Evolutionary conservation across 108 stramenopile species (phyloP).

Genomic region (Skeletonema grethae): DNA sequence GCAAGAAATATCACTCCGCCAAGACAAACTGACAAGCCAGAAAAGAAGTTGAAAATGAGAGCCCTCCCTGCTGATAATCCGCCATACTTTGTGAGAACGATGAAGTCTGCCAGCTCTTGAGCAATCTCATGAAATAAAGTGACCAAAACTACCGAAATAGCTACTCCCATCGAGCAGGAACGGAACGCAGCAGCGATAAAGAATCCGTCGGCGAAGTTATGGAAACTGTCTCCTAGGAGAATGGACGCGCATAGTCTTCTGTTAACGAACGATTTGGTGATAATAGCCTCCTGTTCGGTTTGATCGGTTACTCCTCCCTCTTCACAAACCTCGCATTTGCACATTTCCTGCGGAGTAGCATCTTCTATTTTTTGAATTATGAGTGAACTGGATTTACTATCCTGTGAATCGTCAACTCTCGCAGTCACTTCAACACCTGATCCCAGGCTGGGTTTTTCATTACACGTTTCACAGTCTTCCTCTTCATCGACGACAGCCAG

Average conservation of each 20-base stretch:
- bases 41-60: constrained; percentile 63
- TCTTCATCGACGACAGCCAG: not conserved
- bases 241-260: constrained; percentile 42
- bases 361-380: constrained; percentile 4
- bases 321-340: too few relatives aligned
- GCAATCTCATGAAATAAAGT: constrained; percentile 83
- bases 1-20: constrained; percentile 66
- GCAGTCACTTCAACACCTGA: constrained; percentile 1
- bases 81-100: constrained; percentile 66
- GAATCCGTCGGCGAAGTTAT: constrained; percentile 87
- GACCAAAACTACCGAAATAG: constrained; percentile 53
- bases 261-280: constrained; percentile 35
- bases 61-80: constrained; percentile 57
- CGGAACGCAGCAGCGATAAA: constrained; percentile 79
- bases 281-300: not conserved
- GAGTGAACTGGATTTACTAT: too few relatives aligned
- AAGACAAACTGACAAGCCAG: constrained; percentile 65
- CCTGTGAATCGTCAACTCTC: not conserved
- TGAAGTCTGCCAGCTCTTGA: constrained; percentile 84
- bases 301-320: not conserved
- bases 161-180: constrained; percentile 48
- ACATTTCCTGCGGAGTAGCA: too few relatives aligned
- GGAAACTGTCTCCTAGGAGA: constrained; percentile 67
- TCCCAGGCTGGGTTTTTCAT: constrained; percentile 9
- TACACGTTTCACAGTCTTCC: constrained; percentile 21